These are phyloP conservation scores for Eudorina sp. DNA, from an alignment of 139 green algal species.

Conservation along the genomic window DNA sequence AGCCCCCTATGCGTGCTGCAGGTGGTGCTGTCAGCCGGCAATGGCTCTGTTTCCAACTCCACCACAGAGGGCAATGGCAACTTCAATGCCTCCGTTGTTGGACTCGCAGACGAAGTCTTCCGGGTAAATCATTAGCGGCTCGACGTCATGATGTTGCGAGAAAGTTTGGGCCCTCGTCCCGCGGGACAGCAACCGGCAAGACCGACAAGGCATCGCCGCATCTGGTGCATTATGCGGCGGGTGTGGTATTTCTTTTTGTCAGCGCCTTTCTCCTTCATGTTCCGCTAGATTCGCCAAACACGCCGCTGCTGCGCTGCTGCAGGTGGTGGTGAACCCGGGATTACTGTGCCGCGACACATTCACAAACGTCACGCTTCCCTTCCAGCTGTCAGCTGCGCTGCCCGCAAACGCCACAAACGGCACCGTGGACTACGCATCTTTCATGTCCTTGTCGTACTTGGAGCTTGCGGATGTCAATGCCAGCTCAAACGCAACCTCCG, in stretches of 20 bases:
- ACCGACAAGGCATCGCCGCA: background rate
- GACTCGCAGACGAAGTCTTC: background rate
- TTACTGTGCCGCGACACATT: background rate
- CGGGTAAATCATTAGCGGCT: background rate
- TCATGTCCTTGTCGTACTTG: conserved; percentile 5
- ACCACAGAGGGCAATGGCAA: background rate
- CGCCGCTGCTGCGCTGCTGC: background rate
- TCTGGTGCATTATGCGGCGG: background rate
- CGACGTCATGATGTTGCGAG: too few relatives aligned
- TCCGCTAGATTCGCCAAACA: background rate
- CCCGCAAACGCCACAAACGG: background rate
- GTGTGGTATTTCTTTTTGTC: too few relatives aligned
- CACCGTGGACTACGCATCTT: background rate
- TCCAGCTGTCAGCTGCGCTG: background rate
- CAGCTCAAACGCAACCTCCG: too few relatives aligned
- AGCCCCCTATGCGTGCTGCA: background rate
- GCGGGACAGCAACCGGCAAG: background rate
- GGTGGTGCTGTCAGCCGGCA: background rate
- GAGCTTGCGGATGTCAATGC: background rate
- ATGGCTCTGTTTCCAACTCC: too few relatives aligned
- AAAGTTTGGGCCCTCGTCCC: background rate
- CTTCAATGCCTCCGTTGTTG: background rate
- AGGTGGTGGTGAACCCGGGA: background rate
- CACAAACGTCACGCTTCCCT: background rate
- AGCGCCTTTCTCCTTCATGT: background rate